Evolutionary conservation across 345 rosid genomes (phyloP).

Genomic region (Gossypium anomalum): DNA sequence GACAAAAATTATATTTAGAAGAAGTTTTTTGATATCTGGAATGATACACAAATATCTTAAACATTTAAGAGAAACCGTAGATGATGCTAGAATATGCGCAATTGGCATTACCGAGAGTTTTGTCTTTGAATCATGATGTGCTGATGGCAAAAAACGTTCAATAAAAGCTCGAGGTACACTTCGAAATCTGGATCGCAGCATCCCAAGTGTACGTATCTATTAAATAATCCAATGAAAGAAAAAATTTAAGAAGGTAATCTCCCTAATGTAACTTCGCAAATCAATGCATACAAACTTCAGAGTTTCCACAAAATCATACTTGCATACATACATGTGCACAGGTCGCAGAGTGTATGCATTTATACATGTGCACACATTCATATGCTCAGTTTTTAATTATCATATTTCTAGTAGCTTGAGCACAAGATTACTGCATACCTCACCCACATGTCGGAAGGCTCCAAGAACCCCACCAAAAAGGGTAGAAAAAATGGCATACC

Average conservation of each 20-base stretch:
- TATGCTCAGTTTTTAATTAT: neutral
- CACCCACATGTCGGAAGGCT: conserved; percentile 95
- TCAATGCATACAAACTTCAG: neutral
- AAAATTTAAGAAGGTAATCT: conserved; percentile 15
- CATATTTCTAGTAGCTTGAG: conserved; percentile 4
- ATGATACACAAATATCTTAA: conserved; percentile 2
- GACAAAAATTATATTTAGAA: neutral
- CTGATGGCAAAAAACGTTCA: conserved; percentile 52
- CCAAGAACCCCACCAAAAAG: conserved; percentile 92
- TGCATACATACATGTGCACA: neutral
- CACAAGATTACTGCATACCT: conserved; percentile 48
- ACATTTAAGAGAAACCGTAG: neutral
- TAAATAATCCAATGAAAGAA: conserved; percentile 21
- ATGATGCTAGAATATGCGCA: neutral
- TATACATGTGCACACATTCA: neutral
- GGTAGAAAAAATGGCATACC: conserved; percentile 96
- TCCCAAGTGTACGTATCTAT: conserved; percentile 91
- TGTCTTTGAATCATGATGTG: conserved; percentile 27
- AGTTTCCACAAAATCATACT: neutral
- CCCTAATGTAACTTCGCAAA: neutral
- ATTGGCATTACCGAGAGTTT: conserved; percentile 33
- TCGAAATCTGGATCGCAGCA: conserved; percentile 86
- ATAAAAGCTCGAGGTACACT: conserved; percentile 63
- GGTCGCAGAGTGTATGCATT: too few relatives aligned
- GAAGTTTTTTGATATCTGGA: neutral